These are phyloP conservation scores for Clavispora phyllophila DNA, from an alignment of 805 yeast species.

Conservation along the genomic window DNA sequence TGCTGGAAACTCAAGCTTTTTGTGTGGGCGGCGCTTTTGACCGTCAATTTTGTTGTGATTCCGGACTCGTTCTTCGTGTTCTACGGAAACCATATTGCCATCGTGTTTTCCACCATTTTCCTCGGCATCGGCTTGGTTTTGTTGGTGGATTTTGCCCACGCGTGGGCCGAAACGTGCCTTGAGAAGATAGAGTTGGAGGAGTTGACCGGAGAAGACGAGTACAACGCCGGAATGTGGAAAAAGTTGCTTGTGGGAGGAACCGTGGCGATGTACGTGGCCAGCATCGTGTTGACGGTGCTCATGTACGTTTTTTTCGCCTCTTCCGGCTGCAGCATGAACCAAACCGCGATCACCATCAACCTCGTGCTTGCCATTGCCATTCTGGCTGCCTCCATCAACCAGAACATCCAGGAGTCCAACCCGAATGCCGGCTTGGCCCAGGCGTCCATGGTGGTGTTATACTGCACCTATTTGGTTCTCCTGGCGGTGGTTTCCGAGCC, in stretches of 20 bases:
- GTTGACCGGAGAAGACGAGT: conserved; percentile 44
- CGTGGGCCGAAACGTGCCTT: conserved; percentile 96
- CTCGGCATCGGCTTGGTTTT: conserved; percentile 85
- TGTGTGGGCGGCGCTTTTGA: conserved; percentile 51
- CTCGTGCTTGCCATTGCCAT: conserved; percentile 58
- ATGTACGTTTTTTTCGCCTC: conserved; percentile 84
- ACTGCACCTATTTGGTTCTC: conserved; percentile 86
- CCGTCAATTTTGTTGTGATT: conserved; percentile 60
- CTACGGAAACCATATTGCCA: conserved; percentile 90
- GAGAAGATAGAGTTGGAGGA: conserved; percentile 82
- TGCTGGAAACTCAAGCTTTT: conserved; percentile 79
- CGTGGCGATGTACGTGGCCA: conserved; percentile 70
- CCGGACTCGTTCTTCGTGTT: conserved; percentile 84
- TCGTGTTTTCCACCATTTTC: conserved; percentile 77
- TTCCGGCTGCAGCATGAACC: conserved; percentile 81
- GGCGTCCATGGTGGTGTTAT: conserved; percentile 89
- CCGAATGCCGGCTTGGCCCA: conserved; percentile 97
- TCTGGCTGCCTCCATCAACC: conserved; percentile 70
- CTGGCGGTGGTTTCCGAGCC: conserved; percentile 96
- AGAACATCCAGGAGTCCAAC: conserved; percentile 82
- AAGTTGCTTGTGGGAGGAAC: conserved; percentile 82
- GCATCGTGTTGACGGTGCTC: conserved; percentile 64
- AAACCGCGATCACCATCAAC: conserved; percentile 78
- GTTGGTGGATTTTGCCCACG: conserved; percentile 94
- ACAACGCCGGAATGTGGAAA: conserved; percentile 65